phyloP scores from a whole-genome alignment of 257 asterid species.

The Jaltomata sinuosa region DNA sequence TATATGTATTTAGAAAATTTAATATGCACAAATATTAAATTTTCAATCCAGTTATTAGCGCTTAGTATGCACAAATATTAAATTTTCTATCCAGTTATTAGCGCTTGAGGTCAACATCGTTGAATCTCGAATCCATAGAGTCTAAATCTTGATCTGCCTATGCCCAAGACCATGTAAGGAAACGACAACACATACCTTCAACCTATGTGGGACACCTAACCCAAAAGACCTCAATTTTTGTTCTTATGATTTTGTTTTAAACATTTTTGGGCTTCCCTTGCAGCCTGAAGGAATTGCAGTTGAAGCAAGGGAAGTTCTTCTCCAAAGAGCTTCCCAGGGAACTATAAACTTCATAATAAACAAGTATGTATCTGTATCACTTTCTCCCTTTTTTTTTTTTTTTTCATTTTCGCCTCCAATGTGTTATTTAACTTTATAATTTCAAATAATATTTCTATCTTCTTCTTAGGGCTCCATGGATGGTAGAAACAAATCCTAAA shows the following conservation, averaged over 20 bases:
- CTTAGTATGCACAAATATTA: no score
- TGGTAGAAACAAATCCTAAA: slow-evolving; percentile 89
- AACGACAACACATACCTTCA: neutral
- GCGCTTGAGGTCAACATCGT: neutral
- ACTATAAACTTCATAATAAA: slow-evolving; percentile 55
- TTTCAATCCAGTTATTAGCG: neutral
- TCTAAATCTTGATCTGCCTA: neutral
- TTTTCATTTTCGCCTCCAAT: neutral
- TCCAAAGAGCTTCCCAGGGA: slow-evolving; percentile 69
- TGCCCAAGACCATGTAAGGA: neutral
- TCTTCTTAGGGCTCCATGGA: slow-evolving; percentile 82
- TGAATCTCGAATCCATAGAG: neutral
- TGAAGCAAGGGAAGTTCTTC: slow-evolving; percentile 80
- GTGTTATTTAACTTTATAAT: neutral
- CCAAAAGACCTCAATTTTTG: neutral
- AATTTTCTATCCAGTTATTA: no score
- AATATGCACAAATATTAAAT: neutral
- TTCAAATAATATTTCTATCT: neutral
- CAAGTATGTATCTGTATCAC: slow-evolving; percentile 27
- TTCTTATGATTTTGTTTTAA: neutral
- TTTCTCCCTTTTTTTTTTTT: no score
- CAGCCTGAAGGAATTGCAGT: slow-evolving; percentile 80
- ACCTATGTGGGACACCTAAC: neutral
- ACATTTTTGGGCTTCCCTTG: neutral
- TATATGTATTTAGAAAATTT: neutral